Evolutionary conservation across 2,329 filamentous ascomycete genomes (phyloP).

Genomic region (Pyricularia sp.): DNA sequence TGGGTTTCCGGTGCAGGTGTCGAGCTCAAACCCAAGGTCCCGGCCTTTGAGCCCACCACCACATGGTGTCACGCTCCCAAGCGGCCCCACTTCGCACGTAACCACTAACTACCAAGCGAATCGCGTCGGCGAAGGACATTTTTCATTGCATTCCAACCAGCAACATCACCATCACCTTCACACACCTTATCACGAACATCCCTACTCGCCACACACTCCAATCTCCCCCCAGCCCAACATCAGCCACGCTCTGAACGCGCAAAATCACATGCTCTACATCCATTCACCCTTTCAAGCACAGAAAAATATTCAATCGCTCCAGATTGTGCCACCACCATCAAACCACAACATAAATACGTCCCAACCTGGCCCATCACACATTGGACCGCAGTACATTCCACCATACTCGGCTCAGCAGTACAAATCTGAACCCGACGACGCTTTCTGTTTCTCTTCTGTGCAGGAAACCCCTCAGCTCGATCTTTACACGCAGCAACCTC

Average conservation of each 20-base stretch:
- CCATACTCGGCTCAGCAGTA: slow-evolving; percentile 2
- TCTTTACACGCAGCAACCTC: background rate
- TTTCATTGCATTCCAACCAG: slow-evolving; percentile 1
- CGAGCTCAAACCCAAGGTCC: background rate
- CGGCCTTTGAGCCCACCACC: background rate
- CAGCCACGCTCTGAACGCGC: background rate
- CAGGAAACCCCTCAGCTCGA: background rate
- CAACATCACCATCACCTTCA: slow-evolving; percentile 1
- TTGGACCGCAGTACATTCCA: background rate
- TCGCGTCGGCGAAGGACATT: background rate
- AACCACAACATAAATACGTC: slow-evolving; percentile 5
- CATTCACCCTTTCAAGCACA: slow-evolving; percentile 5
- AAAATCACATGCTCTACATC: background rate
- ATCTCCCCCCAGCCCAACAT: slow-evolving; percentile 7
- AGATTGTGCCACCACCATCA: slow-evolving; percentile 2
- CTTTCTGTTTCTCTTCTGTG: background rate
- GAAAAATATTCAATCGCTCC: slow-evolving; percentile 15
- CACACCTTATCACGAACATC: slow-evolving; percentile 5
- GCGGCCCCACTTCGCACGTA: slow-evolving; percentile 1
- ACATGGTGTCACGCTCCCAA: background rate
- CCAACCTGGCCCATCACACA: background rate
- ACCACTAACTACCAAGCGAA: background rate
- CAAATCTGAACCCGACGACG: slow-evolving; percentile 1
- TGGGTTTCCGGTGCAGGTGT: background rate
- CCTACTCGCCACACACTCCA: background rate